These are phyloP conservation scores for Daldinia loculata DNA, from an alignment of 495 filamentous ascomycete species.

Conservation along the genomic window DNA sequence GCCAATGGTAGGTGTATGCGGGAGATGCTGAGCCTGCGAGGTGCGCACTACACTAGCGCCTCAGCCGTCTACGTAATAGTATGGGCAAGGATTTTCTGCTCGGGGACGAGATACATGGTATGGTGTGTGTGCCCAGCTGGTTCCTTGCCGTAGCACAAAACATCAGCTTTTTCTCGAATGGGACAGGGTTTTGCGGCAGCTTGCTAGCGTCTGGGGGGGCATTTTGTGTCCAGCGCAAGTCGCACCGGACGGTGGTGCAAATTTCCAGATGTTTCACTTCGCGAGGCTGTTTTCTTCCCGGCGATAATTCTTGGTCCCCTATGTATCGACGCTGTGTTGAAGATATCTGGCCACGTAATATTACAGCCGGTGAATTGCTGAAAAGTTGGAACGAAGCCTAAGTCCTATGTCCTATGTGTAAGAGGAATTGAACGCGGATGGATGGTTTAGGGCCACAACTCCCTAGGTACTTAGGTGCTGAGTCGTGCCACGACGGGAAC, in stretches of 20 bases:
- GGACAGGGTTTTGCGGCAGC: conserved; percentile 9
- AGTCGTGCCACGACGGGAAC: conserved; percentile 1
- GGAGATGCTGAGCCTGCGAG: background rate
- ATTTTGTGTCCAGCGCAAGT: conserved; percentile 15
- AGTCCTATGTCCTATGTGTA: background rate
- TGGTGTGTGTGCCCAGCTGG: background rate
- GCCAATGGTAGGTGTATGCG: conserved; percentile 20
- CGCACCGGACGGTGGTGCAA: conserved; percentile 28
- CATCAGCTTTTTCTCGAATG: conserved; percentile 2
- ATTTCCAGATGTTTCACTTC: conserved; percentile 43
- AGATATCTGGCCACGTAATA: background rate
- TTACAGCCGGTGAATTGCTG: background rate
- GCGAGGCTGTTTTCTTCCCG: conserved; percentile 29
- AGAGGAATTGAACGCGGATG: background rate
- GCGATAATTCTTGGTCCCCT: conserved; percentile 10
- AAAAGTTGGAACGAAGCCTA: background rate
- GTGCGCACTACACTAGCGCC: conserved; percentile 10
- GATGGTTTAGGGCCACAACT: background rate
- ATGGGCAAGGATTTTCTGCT: conserved; percentile 2
- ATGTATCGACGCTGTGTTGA: background rate
- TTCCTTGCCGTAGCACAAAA: conserved; percentile 10
- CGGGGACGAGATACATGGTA: background rate
- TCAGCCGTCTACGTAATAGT: conserved; percentile 34
- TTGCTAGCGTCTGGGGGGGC: conserved; percentile 6
- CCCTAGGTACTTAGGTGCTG: background rate